A percentile compares a stretch with the other conserved stretches of the same genome.
Evolutionary conservation across 2,329 filamentous ascomycete species (phyloP).

Genomic region (Colletotrichum sansevieriae): DNA sequence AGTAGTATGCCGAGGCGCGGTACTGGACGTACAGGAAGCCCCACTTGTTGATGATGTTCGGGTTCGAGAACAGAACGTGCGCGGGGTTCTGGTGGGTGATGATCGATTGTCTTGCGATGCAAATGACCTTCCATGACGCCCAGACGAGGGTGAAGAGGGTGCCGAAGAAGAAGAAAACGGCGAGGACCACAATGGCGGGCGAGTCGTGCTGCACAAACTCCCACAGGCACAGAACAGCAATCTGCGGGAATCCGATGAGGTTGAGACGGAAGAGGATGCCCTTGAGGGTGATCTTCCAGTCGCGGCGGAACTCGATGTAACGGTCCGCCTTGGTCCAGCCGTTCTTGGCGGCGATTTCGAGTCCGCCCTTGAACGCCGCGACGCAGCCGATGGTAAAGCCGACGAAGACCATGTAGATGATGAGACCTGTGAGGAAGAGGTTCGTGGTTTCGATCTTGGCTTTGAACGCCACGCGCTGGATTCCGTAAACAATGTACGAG

Average conservation of each 20-base stretch:
- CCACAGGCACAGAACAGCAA: slow-evolving; percentile 92
- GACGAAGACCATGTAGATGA: slow-evolving; percentile 90
- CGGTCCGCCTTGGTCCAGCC: slow-evolving; percentile 86
- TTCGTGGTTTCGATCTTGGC: slow-evolving; percentile 90
- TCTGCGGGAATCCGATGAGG: slow-evolving; percentile 91
- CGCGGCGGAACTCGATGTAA: slow-evolving; percentile 93
- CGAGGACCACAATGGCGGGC: slow-evolving; percentile 85
- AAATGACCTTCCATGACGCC: slow-evolving; percentile 91
- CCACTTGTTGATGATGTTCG: slow-evolving; percentile 94
- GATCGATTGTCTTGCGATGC: slow-evolving; percentile 88
- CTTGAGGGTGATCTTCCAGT: slow-evolving; percentile 92
- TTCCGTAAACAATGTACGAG: slow-evolving; percentile 78
- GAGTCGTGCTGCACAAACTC: slow-evolving; percentile 91
- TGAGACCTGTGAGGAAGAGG: slow-evolving; percentile 91
- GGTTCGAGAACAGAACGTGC: slow-evolving; percentile 96
- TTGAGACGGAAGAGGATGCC: slow-evolving; percentile 93
- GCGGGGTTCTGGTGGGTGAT: slow-evolving; percentile 95
- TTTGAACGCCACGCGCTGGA: slow-evolving; percentile 89
- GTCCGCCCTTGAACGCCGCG: slow-evolving; percentile 82
- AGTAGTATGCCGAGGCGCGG: slow-evolving; percentile 95
- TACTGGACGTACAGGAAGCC: slow-evolving; percentile 98
- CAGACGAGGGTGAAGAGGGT: slow-evolving; percentile 83
- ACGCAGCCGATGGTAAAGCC: slow-evolving; percentile 80
- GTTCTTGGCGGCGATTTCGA: slow-evolving; percentile 80
- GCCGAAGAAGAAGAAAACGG: slow-evolving; percentile 88